Evolutionary conservation across 1,139 yeast species (phyloP), one percentile per base, ranked within the genome.

Genomic region (Hyphopichia burtonii): DNA sequence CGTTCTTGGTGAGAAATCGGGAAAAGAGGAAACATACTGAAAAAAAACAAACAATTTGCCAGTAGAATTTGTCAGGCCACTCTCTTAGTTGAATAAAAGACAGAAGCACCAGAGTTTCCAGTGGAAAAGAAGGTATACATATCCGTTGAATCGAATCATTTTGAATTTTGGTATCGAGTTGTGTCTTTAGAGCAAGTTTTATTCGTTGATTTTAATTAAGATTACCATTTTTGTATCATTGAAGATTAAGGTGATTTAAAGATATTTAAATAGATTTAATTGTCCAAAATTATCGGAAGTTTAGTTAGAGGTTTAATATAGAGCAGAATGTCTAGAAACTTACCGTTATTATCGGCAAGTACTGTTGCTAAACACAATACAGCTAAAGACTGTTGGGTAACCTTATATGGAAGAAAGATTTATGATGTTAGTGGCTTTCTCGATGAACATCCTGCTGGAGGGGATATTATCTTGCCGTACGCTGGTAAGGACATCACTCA

Each of bases 381-480:
- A 9, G 62, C 61, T 19, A 59, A 65, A 22, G 83, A 85, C 50
- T 82, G 88, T 51, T 86, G 95, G 87, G 95, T 91, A 39, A 79
- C 95, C 2, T 67, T 90, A 20, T 69, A 84, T 63, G 54, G 65
- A 46, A 74, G 96, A 55, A 88, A 87, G 55, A 82, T 93, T 34
- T 91, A 90, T 59, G 81, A 93, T 59, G 90, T 91, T 38, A 83
- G 93, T 0, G 76, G 67, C 7, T 93, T 90, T 54, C 58, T 90
- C 36, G 84, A 82, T 31, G 91, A 86, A 53, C 96, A 90, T 61
- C 96, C 97, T 0, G 96, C 87, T 43, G 97, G 96, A 14, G 81
- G 78, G 4, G 91, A 88, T 43, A 59, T 86, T 34, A 78, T 93
- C 44, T 54, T 76, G 43, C 91, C 88, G 3, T 80, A 83, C 58